Percentiles rank a stretch among this genome's conserved stretches.
These are phyloP conservation scores for Chernovozyma sophiae-reginae DNA, from an alignment of 1,139 yeast genomes.

Conservation along the genomic window DNA sequence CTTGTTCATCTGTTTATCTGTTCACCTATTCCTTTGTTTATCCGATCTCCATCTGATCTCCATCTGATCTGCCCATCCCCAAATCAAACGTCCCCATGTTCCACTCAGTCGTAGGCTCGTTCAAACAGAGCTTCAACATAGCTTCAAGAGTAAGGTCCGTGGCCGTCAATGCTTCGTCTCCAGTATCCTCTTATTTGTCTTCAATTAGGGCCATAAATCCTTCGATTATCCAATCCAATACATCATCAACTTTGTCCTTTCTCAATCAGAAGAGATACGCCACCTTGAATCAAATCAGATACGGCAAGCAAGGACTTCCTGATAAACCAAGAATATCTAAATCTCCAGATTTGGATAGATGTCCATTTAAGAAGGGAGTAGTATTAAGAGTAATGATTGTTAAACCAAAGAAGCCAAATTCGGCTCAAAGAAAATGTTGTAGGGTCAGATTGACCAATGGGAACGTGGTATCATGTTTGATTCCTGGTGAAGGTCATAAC, in stretches of 20 bases:
- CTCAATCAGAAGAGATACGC: conserved; percentile 47
- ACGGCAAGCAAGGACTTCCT: conserved; percentile 59
- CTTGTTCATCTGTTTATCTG: no score
- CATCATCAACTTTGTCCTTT: background rate
- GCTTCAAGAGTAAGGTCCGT: background rate
- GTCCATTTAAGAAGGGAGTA: conserved; percentile 89
- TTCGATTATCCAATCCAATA: conserved; percentile 2
- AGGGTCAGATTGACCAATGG: conserved; percentile 94
- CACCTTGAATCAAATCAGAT: conserved; percentile 68
- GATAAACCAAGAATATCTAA: conserved; percentile 43
- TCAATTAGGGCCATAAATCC: conserved; percentile 9
- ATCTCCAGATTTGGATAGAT: conserved; percentile 77
- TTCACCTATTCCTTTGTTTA: no score
- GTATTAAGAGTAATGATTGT: conserved; percentile 91
- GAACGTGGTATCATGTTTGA: conserved; percentile 82
- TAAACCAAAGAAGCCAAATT: conserved; percentile 97
- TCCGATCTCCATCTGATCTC: no score
- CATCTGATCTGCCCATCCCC: no score
- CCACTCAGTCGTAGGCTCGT: background rate
- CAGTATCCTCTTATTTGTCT: conserved; percentile 2
- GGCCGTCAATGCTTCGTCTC: background rate
- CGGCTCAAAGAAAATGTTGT: conserved; percentile 95
- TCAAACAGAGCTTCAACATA: background rate
- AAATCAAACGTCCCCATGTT: conserved; percentile 1
- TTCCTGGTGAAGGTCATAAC: conserved; percentile 98